A percentile compares a stretch with the other conserved stretches of the same genome.
These are phyloP conservation scores for Pontederia crassipes DNA, from an alignment of 176 grass and related monocot species.

Conservation along the genomic window DNA sequence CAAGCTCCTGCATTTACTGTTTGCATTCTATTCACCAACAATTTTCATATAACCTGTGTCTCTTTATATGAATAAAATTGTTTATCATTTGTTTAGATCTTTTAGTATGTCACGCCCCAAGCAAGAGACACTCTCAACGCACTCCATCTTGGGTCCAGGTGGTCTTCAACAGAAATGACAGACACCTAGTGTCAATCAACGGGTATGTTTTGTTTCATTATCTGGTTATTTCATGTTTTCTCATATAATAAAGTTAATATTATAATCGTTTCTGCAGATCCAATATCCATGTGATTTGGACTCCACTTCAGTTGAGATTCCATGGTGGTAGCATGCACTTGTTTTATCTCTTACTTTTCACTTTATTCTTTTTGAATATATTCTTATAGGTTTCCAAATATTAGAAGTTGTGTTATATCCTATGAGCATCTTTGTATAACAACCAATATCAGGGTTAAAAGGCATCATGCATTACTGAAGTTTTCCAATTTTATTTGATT, in stretches of 20 bases:
- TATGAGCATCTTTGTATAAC: neutral
- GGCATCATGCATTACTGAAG: no score
- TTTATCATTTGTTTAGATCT: constrained; percentile 13
- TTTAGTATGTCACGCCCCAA: constrained; percentile 29
- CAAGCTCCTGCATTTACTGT: neutral
- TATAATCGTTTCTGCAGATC: constrained; percentile 24
- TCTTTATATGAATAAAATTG: neutral
- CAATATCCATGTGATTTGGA: constrained; percentile 50
- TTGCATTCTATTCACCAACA: neutral
- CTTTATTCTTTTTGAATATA: neutral
- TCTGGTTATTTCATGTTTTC: neutral
- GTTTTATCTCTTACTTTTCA: neutral
- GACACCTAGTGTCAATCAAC: constrained; percentile 25
- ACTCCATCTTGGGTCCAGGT: constrained; percentile 43
- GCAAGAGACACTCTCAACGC: constrained; percentile 34
- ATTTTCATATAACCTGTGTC: neutral
- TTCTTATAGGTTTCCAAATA: neutral
- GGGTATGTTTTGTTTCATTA: constrained; percentile 23
- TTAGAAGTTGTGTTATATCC: neutral
- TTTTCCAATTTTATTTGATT: no score
- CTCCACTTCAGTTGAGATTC: constrained; percentile 36
- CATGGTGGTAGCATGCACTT: constrained; percentile 18
- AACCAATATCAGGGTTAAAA: no score
- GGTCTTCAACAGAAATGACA: constrained; percentile 43
- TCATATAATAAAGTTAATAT: neutral